phyloP scores from a whole-genome alignment of 345 rosid species.

The Camelina laxa region DNA sequence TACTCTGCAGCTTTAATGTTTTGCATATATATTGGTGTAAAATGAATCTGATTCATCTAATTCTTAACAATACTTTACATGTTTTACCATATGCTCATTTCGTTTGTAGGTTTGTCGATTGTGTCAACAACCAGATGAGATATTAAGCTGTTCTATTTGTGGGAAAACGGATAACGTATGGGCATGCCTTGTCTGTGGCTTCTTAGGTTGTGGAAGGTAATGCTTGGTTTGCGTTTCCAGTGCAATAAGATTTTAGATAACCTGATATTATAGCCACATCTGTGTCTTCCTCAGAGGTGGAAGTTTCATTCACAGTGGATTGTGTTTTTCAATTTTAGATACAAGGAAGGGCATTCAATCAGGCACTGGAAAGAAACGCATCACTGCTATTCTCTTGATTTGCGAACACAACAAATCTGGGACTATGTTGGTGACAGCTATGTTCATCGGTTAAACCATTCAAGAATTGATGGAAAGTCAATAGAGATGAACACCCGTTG shows the following conservation, averaged over 20 bases:
- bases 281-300: constrained; percentile 12
- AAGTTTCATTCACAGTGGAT: neutral
- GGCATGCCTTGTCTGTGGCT: constrained; percentile 93
- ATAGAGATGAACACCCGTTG: constrained; percentile 64
- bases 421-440: constrained; percentile 96
- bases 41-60: neutral
- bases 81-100: constrained; percentile 20
- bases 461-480: constrained; percentile 79
- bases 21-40: constrained; percentile 17
- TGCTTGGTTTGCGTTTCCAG: constrained; percentile 11
- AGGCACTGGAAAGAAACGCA: constrained; percentile 92
- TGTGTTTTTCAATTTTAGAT: constrained; percentile 52
- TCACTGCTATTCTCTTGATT: constrained; percentile 89
- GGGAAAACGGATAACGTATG: constrained; percentile 81
- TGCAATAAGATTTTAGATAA: neutral
- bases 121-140: constrained; percentile 91
- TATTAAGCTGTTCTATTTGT: constrained; percentile 76
- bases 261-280: constrained; percentile 5
- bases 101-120: constrained; percentile 73
- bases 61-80: neutral
- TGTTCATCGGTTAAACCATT: constrained; percentile 92
- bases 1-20: neutral
- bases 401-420: constrained; percentile 91
- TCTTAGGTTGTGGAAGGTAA: constrained; percentile 97
- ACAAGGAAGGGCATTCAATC: constrained; percentile 91